Conservation (phyloP, 1,284 basidiomycete species). For the Ceratobasidium sp. region DNA sequence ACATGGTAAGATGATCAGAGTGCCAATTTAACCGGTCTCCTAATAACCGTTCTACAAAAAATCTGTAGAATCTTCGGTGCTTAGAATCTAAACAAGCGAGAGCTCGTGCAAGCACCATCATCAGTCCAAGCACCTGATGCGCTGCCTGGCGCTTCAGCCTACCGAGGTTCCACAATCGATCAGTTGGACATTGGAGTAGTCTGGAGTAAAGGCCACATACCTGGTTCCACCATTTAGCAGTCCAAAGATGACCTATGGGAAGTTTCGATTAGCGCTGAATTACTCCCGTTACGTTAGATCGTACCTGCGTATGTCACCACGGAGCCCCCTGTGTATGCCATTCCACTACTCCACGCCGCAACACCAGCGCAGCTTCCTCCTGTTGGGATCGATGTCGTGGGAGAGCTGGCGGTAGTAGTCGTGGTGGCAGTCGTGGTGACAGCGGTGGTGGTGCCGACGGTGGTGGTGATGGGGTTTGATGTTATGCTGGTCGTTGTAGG, state of each 20-base stretch:
- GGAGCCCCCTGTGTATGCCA: constrained; percentile 67
- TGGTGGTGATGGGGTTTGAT: constrained; percentile 43
- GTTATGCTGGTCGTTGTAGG: constrained; percentile 48
- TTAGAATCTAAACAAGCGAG: constrained; percentile 43
- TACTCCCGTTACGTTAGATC: background rate
- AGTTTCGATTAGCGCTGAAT: constrained; percentile 38
- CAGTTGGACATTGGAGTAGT: no score
- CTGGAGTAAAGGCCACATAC: background rate
- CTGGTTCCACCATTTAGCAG: constrained; percentile 69
- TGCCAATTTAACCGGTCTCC: background rate
- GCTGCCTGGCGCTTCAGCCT: constrained; percentile 57
- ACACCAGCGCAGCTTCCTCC: constrained; percentile 66
- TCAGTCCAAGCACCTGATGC: constrained; percentile 72
- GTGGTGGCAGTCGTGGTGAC: constrained; percentile 49
- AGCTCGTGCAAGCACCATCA: constrained; percentile 64
- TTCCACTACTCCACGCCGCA: constrained; percentile 65
- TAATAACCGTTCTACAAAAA: constrained; percentile 1
- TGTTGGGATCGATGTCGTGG: constrained; percentile 51
- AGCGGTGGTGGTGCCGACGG: constrained; percentile 43
- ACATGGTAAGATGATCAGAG: no score
- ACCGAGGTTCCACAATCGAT: no score
- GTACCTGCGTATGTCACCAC: constrained; percentile 56
- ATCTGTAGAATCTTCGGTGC: background rate
- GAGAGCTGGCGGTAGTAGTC: constrained; percentile 47
- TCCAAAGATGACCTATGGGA: constrained; percentile 69